Conservation (phyloP, 768 basidiomycete genomes). For the Hysterangium stoloniferum region DNA sequence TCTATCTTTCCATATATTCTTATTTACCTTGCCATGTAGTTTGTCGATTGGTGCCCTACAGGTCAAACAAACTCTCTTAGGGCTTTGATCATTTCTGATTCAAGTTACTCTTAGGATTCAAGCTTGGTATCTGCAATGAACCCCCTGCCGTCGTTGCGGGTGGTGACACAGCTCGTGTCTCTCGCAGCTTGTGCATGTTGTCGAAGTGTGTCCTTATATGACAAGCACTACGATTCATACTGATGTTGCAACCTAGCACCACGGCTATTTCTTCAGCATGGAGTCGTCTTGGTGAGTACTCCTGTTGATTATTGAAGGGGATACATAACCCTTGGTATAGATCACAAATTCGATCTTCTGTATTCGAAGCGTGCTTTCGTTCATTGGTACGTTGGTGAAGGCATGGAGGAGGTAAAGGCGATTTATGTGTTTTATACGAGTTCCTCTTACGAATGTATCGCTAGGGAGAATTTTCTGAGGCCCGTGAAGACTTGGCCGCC, state of each 20-base stretch:
- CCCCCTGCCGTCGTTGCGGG: slow-evolving; percentile 68
- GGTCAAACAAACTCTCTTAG: too few species aligned
- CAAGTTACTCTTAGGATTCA: slow-evolving; percentile 22
- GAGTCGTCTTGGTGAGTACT: slow-evolving; percentile 42
- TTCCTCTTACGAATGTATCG: slow-evolving; percentile 24
- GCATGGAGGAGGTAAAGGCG: slow-evolving; percentile 53
- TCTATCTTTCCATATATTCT: too few species aligned
- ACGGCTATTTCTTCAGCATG: slow-evolving; percentile 67
- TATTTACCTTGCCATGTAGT: slow-evolving; percentile 18
- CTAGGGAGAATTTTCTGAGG: slow-evolving; percentile 95
- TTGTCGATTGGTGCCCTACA: slow-evolving; percentile 74
- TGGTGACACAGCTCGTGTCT: slow-evolving; percentile 70
- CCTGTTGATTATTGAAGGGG: background rate
- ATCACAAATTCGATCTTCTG: slow-evolving; percentile 76
- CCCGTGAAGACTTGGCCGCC: slow-evolving; percentile 99
- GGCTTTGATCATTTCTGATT: background rate
- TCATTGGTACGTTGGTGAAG: slow-evolving; percentile 51
- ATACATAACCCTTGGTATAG: slow-evolving; percentile 8
- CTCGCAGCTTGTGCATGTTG: slow-evolving; percentile 70
- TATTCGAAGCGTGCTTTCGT: slow-evolving; percentile 51
- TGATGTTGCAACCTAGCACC: slow-evolving; percentile 32
- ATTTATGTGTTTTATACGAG: slow-evolving; percentile 14
- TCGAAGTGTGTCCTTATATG: slow-evolving; percentile 36
- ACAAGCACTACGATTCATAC: background rate
- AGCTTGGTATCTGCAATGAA: slow-evolving; percentile 70